phyloP scores from a whole-genome alignment of 2,329 filamentous ascomycete species.

The Aspergillus fijiensis region DNA sequence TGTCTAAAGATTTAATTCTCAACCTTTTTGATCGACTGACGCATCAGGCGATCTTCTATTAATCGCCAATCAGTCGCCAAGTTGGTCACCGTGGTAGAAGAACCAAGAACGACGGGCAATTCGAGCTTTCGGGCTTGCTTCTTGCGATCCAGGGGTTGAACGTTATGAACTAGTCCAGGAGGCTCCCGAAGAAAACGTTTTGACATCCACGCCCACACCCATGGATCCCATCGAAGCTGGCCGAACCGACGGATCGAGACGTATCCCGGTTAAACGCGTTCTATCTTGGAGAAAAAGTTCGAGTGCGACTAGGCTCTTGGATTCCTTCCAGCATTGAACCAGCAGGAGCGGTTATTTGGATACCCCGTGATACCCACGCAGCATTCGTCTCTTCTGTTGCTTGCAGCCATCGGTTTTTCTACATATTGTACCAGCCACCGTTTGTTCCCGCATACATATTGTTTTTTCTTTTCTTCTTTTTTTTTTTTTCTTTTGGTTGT shows the following conservation, averaged over 20 bases:
- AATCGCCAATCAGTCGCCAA: not conserved
- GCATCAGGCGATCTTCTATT: constrained; percentile 10
- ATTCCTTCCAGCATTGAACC: constrained; percentile 25
- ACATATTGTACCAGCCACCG: constrained; percentile 26
- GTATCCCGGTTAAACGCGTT: constrained; percentile 12
- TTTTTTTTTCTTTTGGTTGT: constrained; percentile 36
- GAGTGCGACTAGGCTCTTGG: constrained; percentile 20
- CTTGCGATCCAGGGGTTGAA: constrained; percentile 13
- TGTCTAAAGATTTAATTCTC: constrained; percentile 10
- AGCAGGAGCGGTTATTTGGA: constrained; percentile 39
- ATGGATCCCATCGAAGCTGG: constrained; percentile 5
- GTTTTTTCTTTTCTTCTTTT: constrained; percentile 32
- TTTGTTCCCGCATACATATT: constrained; percentile 32
- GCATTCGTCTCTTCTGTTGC: constrained; percentile 34
- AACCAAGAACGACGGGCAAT: constrained; percentile 13
- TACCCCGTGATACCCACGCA: constrained; percentile 42
- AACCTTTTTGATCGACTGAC: constrained; percentile 6
- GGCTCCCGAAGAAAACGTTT: constrained; percentile 10
- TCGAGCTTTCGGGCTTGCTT: constrained; percentile 13
- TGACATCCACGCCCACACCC: constrained; percentile 7
- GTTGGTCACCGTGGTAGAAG: constrained; percentile 10
- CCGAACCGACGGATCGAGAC: constrained; percentile 11
- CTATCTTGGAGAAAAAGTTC: constrained; percentile 17
- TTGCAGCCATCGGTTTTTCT: constrained; percentile 38
- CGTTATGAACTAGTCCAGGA: constrained; percentile 11